Base-by-base conservation (phyloP, 2,329 filamentous ascomycete genomes). In the Botrytis sinoallii region DNA sequence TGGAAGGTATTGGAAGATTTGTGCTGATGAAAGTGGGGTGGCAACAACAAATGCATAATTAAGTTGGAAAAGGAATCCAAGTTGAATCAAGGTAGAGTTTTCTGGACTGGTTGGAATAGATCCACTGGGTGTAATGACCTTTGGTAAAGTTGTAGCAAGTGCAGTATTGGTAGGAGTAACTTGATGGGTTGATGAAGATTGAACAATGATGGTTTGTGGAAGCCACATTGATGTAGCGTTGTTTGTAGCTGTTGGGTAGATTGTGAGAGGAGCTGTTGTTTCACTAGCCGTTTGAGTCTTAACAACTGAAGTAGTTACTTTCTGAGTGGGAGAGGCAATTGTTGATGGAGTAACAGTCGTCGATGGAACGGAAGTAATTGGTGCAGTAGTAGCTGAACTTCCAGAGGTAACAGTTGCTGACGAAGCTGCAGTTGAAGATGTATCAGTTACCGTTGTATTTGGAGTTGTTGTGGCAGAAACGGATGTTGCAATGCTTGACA, bases 1-100 rank as follows among this genome's bases (percentile, higher is more conserved):
- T 0, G 94, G 94, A 6, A 98, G 85, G 77, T 89, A 92, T 71
- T 88, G 84, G 85, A 98, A 97, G 79, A 99, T 93, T 83, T 98
- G 95, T 57, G 89, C 89, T 8, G 93, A 92, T 29, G 94, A 92
- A 76, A 91, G 86, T 22, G 89, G 86, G 75, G 92, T 90, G 35
- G 85, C 85, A 18, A 92, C 90, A 42, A 98, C 92, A 80, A 97
- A 97, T 14, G 88, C 84, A 82, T 96, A 99, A 84, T 97, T 95
- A 78, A 97, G 87, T 1, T 89, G 88, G 80, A 90, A 92, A 70
- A 89, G 85, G 87, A 98, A 98, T 48, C 93, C 96, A 76, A 98
- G 87, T 81, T 97, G 94, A 77, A 97, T 91, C 78, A 93, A 83
- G 6, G 89, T 90, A 0, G 88, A 90, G 77, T 93, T 92, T 89